Evolutionary conservation across 441 rosid genomes (phyloP).

Genomic region (Arabidopsis hybrid): DNA sequence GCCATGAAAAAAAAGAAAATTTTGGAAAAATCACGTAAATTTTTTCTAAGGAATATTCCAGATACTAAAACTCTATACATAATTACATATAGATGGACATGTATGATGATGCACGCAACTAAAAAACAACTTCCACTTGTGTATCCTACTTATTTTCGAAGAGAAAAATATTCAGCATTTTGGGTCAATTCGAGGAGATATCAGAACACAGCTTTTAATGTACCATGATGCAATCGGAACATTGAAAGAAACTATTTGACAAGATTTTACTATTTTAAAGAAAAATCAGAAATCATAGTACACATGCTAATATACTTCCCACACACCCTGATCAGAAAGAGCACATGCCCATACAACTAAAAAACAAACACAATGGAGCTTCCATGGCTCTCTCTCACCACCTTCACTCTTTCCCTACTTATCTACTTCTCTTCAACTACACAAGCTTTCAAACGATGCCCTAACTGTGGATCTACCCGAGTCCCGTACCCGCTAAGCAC

Average conservation of each 20-base stretch:
- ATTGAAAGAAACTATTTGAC: slow-evolving; percentile 20
- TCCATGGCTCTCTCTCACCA: slow-evolving; percentile 25
- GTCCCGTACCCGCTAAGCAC: slow-evolving; percentile 55
- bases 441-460: slow-evolving; percentile 42
- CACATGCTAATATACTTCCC: slow-evolving; percentile 9
- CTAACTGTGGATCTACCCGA: slow-evolving; percentile 47
- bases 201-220: slow-evolving; percentile 39
- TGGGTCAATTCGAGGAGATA: slow-evolving; percentile 11
- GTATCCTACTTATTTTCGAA: not conserved
- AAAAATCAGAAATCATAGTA: slow-evolving; percentile 16
- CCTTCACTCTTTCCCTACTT: slow-evolving; percentile 25
- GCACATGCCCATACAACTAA: not conserved
- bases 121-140: slow-evolving; percentile 8
- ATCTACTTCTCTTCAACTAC: not conserved
- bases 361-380: slow-evolving; percentile 23
- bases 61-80: too few relatives aligned
- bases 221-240: slow-evolving; percentile 40
- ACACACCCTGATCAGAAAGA: slow-evolving; percentile 16
- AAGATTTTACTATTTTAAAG: not conserved
- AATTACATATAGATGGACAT: not conserved
- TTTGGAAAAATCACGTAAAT: too few relatives aligned
- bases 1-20: too few relatives aligned
- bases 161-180: not conserved
- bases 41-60: too few relatives aligned
- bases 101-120: not conserved